phyloP scores from a whole-genome alignment of 1,284 basidiomycete genomes.

The Blastosporella zonata region DNA sequence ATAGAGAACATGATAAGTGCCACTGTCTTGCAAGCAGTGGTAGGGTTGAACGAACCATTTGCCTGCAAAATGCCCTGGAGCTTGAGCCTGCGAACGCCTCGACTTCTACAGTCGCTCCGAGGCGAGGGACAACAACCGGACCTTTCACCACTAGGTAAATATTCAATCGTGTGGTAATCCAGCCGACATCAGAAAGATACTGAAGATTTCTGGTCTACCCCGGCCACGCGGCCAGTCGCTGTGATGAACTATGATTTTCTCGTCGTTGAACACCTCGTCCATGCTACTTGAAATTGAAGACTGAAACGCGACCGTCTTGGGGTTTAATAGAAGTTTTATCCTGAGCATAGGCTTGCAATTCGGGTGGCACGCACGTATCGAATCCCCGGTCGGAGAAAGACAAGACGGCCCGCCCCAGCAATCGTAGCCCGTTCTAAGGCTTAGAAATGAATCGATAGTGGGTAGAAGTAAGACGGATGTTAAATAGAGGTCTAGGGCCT shows the following conservation, averaged over 20 bases:
- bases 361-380: neutral
- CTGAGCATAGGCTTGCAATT: neutral
- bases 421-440: neutral
- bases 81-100: neutral
- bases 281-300: neutral
- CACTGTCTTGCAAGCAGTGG: neutral
- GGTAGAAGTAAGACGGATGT: neutral
- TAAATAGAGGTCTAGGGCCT: neutral
- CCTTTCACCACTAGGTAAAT: neutral
- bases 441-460: neutral
- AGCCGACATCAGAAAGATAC: neutral
- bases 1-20: neutral
- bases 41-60: neutral
- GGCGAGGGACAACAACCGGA: neutral
- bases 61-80: neutral
- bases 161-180: neutral
- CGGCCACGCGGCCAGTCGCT: neutral
- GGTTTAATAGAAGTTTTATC: neutral
- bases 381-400: neutral
- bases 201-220: neutral
- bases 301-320: neutral
- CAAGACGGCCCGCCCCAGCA: neutral
- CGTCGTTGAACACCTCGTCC: neutral
- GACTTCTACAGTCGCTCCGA: neutral
- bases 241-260: neutral